Evolutionary conservation across 768 basidiomycete genomes (phyloP), one percentile per base, ranked within the genome.

Genomic region (Leucosporidium scottii): DNA sequence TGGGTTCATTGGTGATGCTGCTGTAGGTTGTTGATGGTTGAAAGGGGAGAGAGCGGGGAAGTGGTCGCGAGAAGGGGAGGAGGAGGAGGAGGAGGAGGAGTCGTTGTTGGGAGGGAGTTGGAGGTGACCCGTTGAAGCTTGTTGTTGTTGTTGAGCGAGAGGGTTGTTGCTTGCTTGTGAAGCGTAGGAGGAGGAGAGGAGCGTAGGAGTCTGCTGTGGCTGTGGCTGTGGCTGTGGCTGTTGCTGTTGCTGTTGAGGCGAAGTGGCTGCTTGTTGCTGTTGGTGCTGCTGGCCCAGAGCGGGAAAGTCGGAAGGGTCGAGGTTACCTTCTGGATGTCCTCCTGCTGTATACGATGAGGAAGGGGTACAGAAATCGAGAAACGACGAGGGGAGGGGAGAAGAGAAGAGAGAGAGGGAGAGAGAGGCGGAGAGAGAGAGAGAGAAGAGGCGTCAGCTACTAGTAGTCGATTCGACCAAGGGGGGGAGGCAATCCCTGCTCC

Each of bases 121-220:
- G 28, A n/a, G 21, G 18, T 5, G 31, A 23, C 21, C 6, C 34
- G 54, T 50, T 31, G 31, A 25, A 15, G 44, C 13, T 4, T 49
- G 50, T 10, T 39, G 83, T 65, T 82, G 83, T 59, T 50, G 61
- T 31, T 65, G 61, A 4, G 28, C 4, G 28, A 4, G 30, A 31
- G 28, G 49, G 28, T 13, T 54, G 27, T 25, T 30, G n/a, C 12
- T 27, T 28, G 53, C 53, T 54, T 30, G 25, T 15, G 25, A 30
- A 28, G 30, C 53, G 13, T 54, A 28, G 25, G n/a, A 57, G 3
- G 55, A 31, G 3, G 55, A 30, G 34, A 12, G 8, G 30, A 31
- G 56, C 8, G 27, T 53, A 3, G 51, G n/a, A 4, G 23, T n/a
- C 10, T 4, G 34, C 28, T 56, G 55, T 27, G 7, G 55, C 55